Evolutionary conservation across 164 flowering plant species (phyloP).

Genomic region (Liquidambar formosana): DNA sequence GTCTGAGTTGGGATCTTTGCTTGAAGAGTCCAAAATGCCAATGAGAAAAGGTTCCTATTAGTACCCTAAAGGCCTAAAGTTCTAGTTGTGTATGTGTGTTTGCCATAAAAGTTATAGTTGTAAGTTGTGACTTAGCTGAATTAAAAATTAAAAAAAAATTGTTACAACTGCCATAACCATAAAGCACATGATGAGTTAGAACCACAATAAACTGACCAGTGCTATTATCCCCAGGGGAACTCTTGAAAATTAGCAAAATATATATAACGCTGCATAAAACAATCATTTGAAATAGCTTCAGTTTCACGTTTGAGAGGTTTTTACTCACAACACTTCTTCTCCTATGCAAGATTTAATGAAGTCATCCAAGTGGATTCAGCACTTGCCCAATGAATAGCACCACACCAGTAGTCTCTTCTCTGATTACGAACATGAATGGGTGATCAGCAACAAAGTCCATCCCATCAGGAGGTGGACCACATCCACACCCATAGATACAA

Average conservation of each 20-base stretch:
- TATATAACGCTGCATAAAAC: background rate
- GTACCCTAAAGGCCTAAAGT: too few species aligned
- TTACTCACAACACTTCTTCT: background rate
- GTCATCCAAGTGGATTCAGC: conserved; percentile 48
- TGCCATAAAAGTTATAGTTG: too few species aligned
- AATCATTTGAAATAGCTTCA: background rate
- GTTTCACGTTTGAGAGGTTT: background rate
- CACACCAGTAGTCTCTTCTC: conserved; percentile 64
- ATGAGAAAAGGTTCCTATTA: too few species aligned
- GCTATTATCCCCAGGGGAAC: background rate
- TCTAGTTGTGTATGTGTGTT: too few species aligned
- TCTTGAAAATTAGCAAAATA: background rate
- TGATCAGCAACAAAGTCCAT: background rate
- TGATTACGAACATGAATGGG: conserved; percentile 52
- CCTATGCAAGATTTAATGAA: conserved; percentile 1
- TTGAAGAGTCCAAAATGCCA: too few species aligned
- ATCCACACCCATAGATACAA: background rate
- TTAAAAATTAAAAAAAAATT: too few species aligned
- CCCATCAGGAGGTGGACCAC: too few species aligned
- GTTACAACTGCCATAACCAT: background rate
- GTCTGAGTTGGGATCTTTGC: too few species aligned
- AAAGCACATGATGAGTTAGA: background rate
- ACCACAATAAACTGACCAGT: background rate
- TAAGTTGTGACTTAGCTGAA: too few species aligned
- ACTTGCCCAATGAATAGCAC: conserved; percentile 64